Conservation (phyloP, 2,329 filamentous ascomycete species). For the Coniella vitis region DNA sequence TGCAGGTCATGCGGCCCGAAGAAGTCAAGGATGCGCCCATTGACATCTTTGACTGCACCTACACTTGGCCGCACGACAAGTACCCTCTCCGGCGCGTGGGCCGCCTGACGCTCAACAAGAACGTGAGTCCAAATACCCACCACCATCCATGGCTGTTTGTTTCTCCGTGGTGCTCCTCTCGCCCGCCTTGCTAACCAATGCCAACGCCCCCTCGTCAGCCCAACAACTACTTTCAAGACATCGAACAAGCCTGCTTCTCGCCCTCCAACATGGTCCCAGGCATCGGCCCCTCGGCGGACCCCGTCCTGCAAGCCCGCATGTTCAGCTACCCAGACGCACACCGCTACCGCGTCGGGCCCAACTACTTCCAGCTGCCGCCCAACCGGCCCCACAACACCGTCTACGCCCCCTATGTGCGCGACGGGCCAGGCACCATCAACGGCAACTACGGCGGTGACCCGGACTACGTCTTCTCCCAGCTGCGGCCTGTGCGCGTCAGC, state of each 20-base stretch:
- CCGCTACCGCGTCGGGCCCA: slow-evolving; percentile 55
- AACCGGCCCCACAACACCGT: slow-evolving; percentile 40
- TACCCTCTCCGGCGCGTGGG: slow-evolving; percentile 57
- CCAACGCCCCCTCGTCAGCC: no score
- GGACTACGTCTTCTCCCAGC: slow-evolving; percentile 35
- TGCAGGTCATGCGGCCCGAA: slow-evolving; percentile 56
- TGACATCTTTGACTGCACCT: slow-evolving; percentile 64
- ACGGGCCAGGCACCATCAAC: slow-evolving; percentile 65
- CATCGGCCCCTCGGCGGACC: slow-evolving; percentile 55
- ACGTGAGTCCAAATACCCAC: no score
- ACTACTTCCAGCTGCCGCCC: slow-evolving; percentile 59
- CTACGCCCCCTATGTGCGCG: slow-evolving; percentile 65
- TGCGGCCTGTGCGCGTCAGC: no score
- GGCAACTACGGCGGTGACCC: slow-evolving; percentile 54
- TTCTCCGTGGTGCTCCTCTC: no score
- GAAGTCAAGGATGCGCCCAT: slow-evolving; percentile 54
- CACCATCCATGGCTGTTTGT: no score
- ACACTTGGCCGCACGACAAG: slow-evolving; percentile 59
- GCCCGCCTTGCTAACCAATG: no score
- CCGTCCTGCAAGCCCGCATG: slow-evolving; percentile 52
- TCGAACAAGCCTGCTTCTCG: slow-evolving; percentile 62
- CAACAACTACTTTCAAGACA: slow-evolving; percentile 64
- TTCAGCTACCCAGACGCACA: slow-evolving; percentile 59
- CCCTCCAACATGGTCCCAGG: slow-evolving; percentile 59
- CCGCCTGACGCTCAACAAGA: slow-evolving; percentile 57